These are phyloP conservation scores for Vairimorpha apis DNA, from an alignment of 371 early-diverging fungal species.

Conservation along the genomic window DNA sequence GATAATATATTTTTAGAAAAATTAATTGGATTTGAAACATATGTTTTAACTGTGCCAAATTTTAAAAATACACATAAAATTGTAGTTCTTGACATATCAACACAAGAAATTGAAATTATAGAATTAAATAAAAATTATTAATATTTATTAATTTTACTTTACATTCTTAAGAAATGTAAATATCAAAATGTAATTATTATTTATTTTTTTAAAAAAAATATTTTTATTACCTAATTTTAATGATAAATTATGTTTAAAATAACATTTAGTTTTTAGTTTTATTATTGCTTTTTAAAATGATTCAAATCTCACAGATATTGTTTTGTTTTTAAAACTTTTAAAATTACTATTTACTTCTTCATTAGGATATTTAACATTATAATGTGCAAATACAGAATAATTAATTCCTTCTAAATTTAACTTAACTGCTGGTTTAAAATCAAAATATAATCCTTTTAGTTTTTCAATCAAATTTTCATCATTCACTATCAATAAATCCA, in stretches of 20 bases:
- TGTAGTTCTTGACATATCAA: conserved; percentile 18
- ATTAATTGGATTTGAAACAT: neutral
- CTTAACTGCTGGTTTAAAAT: conserved; percentile 16
- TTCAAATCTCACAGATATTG: conserved; percentile 3
- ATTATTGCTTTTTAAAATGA: no score
- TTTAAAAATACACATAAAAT: conserved; percentile 14
- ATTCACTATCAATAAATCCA: conserved; percentile 24
- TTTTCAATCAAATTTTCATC: conserved; percentile 19
- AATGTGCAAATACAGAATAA: neutral
- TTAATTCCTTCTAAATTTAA: neutral
- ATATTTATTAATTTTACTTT: no score
- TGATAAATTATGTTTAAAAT: no score
- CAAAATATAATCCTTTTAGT: conserved; percentile 41
- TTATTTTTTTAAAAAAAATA: no score
- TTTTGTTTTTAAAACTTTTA: conserved; percentile 3
- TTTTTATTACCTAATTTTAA: no score
- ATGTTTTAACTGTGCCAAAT: conserved; percentile 28
- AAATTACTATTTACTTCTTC: neutral
- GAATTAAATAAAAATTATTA: conserved; percentile 5
- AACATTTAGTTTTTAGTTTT: no score
- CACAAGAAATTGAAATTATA: neutral
- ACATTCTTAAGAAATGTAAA: no score
- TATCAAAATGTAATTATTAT: no score
- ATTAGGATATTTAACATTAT: neutral
- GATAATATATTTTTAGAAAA: conserved; percentile 11